Percentiles rank a stretch among this genome's conserved stretches.
phyloP scores from a whole-genome alignment of 1,139 yeast species.

The Ogataea hybrid region DNA sequence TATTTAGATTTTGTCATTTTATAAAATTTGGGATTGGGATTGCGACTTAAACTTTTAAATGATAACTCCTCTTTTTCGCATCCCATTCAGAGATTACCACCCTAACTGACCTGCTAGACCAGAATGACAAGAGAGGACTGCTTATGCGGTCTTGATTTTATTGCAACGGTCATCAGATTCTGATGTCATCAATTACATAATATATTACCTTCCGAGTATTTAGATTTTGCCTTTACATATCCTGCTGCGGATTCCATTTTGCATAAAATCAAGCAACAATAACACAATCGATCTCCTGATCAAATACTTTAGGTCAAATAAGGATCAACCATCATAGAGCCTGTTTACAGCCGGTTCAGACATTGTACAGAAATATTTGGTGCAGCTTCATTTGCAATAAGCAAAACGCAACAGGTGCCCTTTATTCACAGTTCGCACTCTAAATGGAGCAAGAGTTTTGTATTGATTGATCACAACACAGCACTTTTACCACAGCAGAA shows the following conservation, averaged over 20 bases:
- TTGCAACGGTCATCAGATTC: too few species aligned
- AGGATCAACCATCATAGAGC: too few species aligned
- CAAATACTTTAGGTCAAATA: neutral
- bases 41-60: too few species aligned
- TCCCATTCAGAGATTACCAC: too few species aligned
- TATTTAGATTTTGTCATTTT: too few species aligned
- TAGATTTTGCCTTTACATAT: constrained; percentile 10
- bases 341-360: neutral
- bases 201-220: neutral
- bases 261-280: constrained; percentile 5
- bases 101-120: too few species aligned
- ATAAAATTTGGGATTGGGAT: too few species aligned
- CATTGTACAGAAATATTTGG: neutral
- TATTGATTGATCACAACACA: neutral
- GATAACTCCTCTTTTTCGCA: too few species aligned
- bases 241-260: constrained; percentile 8
- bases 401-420: constrained; percentile 1
- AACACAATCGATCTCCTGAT: neutral
- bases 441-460: constrained; percentile 1
- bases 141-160: too few species aligned
- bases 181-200: constrained; percentile 1
- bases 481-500: too few species aligned
- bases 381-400: neutral
- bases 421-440: neutral
- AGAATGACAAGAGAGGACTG: too few species aligned